phyloP scores from a whole-genome alignment of 2,329 filamentous ascomycete species.

The Furcasterigmium furcatum region DNA sequence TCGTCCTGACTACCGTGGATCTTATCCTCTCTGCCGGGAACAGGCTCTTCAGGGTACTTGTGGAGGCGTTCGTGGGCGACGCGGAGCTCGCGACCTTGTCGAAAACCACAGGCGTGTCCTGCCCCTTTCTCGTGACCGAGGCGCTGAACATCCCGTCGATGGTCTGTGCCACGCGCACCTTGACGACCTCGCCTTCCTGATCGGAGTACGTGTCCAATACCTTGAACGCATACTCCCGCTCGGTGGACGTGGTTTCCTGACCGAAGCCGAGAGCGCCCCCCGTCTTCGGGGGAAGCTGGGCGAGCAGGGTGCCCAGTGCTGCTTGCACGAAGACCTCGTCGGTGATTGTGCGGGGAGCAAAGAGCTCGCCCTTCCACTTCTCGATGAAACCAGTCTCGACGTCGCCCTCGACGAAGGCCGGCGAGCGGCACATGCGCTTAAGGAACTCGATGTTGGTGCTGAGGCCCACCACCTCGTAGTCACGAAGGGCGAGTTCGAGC shows the following conservation, averaged over 20 bases:
- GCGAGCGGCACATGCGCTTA: constrained; percentile 78
- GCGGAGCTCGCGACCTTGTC: constrained; percentile 13
- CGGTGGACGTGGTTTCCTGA: constrained; percentile 31
- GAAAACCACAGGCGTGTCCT: constrained; percentile 34
- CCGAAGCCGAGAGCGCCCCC: constrained; percentile 55
- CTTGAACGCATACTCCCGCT: constrained; percentile 49
- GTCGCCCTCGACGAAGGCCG: constrained; percentile 79
- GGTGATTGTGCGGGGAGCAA: constrained; percentile 56
- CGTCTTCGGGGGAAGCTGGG: constrained; percentile 23
- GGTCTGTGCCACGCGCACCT: constrained; percentile 47
- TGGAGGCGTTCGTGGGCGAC: constrained; percentile 29
- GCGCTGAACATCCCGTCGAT: constrained; percentile 44
- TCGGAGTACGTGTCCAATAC: constrained; percentile 59
- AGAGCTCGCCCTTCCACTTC: constrained; percentile 79
- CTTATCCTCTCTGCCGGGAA: constrained; percentile 79
- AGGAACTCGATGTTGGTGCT: constrained; percentile 97
- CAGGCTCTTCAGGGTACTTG: constrained; percentile 60
- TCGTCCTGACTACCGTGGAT: constrained; percentile 64
- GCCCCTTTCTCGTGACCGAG: constrained; percentile 36
- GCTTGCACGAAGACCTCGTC: constrained; percentile 84
- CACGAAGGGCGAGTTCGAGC: constrained; percentile 73
- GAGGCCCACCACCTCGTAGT: constrained; percentile 90
- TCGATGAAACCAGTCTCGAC: constrained; percentile 97
- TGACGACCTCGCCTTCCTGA: constrained; percentile 60
- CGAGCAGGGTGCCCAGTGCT: constrained; percentile 54